Percentiles rank a stretch among this genome's conserved stretches.
Conservation (phyloP, 169 alveolate species). For the Babesia bigemina region DNA sequence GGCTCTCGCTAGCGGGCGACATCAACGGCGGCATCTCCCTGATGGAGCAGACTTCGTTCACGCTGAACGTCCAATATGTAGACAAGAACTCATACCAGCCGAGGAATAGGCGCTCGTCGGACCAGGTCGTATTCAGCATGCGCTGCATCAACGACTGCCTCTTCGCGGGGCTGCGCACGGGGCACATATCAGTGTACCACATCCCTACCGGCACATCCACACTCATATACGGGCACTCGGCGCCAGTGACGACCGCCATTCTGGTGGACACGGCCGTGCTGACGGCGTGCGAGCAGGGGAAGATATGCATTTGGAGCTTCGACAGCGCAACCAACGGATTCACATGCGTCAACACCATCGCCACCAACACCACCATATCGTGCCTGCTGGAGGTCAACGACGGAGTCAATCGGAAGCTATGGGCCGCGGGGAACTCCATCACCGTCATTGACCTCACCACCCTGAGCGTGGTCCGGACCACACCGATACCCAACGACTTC, state of each 20-base stretch:
- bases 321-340: slow-evolving; percentile 46
- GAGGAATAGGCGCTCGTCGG: slow-evolving; percentile 21
- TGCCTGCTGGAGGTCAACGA: slow-evolving; percentile 55
- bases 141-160: slow-evolving; percentile 65
- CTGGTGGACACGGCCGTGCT: slow-evolving; percentile 54
- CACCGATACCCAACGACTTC: slow-evolving; percentile 44
- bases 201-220: slow-evolving; percentile 69
- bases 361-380: slow-evolving; percentile 27
- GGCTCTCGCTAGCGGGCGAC: slow-evolving; percentile 49
- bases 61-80: slow-evolving; percentile 27
- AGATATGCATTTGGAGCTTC: slow-evolving; percentile 64
- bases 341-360: slow-evolving; percentile 56
- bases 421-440: slow-evolving; percentile 68
- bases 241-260: slow-evolving; percentile 46
- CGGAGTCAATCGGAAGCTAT: slow-evolving; percentile 39
- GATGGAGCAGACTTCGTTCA: slow-evolving; percentile 31
- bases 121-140: slow-evolving; percentile 47
- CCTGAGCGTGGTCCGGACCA: slow-evolving; percentile 31
- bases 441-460: slow-evolving; percentile 59
- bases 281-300: slow-evolving; percentile 64
- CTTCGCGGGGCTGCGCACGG: slow-evolving; percentile 57
- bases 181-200: slow-evolving; percentile 66
- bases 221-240: slow-evolving; percentile 55
- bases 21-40: slow-evolving; percentile 38
- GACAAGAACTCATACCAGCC: slow-evolving; percentile 14